Base-by-base conservation (phyloP, 352 stramenopile genomes). In the Globisporangium solare region DNA sequence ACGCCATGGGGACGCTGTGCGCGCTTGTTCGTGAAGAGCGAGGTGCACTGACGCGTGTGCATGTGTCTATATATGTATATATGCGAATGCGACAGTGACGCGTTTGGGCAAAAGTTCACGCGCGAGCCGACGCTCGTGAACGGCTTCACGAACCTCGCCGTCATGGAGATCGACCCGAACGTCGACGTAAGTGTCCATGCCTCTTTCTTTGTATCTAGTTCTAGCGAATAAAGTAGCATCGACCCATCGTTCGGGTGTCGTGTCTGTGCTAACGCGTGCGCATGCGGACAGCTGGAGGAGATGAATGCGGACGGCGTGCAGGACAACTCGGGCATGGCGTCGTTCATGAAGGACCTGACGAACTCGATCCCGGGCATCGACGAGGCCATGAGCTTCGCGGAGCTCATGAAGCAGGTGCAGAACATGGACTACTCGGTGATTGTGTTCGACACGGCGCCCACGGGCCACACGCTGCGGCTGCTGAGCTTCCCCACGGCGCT, bases 81-180 rank as follows among this genome's bases (percentile, higher is more conserved):
- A 27, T 27, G 24, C 24, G 24, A n/a, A 27, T 58, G 53, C 7
- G 17, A 14, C 64, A 97, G 90, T 67, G 97, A 99, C 73, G 97
- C 97, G 17, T 99, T 99, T 77, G 97, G 94, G 6, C 97, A 99
- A 71, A 99, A 99, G 74, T 99, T 99, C 71, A 98, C 93, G 47
- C 88, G 95, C 35, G 94, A 99, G 68, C 97, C 97, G 17, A 99
- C 93, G 32, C 84, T 94, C 11, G 97, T 99, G 54, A 90, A 99
- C 57, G 97, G 97, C 15, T 99, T 99, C 66, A 85, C 89, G 37
- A 99, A 99, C 67, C 83, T 99, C 10, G 97, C 85, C 37, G 97
- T 97, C 60, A 99, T 99, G 97, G 97, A 99, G 79, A 98, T 99
- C 68, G 97, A 99, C 63, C 90, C 89, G 20, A 93, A 86, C 54